These are phyloP conservation scores for Lithohypha guttulata DNA, from an alignment of 2,329 filamentous ascomycete species.

Conservation along the genomic window DNA sequence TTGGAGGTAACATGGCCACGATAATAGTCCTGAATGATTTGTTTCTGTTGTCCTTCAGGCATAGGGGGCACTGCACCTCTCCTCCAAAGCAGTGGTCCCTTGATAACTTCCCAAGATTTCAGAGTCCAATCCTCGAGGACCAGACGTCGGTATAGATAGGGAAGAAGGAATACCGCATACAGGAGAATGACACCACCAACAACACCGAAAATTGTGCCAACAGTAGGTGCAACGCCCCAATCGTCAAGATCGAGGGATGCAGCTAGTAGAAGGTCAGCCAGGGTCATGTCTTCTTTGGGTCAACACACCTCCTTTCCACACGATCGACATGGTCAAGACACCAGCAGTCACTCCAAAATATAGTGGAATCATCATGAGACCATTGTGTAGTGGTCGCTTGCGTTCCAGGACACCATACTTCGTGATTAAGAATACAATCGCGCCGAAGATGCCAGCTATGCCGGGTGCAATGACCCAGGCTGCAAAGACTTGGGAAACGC, in stretches of 20 bases:
- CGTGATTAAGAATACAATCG: constrained; percentile 61
- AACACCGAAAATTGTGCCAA: constrained; percentile 9
- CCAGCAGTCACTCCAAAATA: constrained; percentile 14
- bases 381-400: constrained; percentile 43
- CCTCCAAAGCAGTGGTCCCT: too few species aligned
- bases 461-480: constrained; percentile 59
- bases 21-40: too few species aligned
- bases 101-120: too few species aligned
- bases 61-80: too few species aligned
- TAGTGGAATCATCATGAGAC: constrained; percentile 11
- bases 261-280: too few species aligned
- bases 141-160: constrained; percentile 12
- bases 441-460: constrained; percentile 54
- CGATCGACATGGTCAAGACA: constrained; percentile 13
- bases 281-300: too few species aligned
- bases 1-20: too few species aligned
- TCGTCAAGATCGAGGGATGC: constrained; percentile 5
- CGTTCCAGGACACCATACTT: constrained; percentile 60
- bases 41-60: too few species aligned
- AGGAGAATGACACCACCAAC: constrained; percentile 9
- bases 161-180: constrained; percentile 12
- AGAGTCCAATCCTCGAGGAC: too few species aligned
- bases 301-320: constrained; percentile 13
- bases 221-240: constrained; percentile 3
- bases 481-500: constrained; percentile 59